Conservation (phyloP, 164 flowering plant species). For the Paratinospora sagittata region DNA sequence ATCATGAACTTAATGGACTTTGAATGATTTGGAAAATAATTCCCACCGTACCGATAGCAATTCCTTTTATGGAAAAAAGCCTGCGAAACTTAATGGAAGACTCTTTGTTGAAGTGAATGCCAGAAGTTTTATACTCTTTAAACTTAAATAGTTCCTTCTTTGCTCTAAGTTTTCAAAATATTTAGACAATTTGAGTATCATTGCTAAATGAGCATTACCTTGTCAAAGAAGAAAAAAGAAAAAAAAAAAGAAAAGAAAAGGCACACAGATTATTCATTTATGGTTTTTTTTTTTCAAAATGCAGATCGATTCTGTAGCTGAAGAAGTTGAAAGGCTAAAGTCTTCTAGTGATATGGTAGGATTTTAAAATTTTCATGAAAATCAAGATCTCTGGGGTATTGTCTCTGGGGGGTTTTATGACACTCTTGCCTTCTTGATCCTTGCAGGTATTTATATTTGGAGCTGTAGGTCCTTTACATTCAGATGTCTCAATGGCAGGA, state of each 20-base stretch:
- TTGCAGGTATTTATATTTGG: conserved; percentile 85
- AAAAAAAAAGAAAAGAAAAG: neutral
- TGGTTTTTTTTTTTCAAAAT: conserved; percentile 4
- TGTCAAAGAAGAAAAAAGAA: neutral
- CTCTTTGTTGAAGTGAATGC: neutral
- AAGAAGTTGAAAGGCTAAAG: conserved; percentile 66
- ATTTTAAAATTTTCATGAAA: neutral
- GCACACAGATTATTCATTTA: neutral
- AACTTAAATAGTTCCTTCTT: neutral
- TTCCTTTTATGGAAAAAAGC: neutral
- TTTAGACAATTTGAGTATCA: conserved; percentile 1
- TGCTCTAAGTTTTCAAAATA: neutral
- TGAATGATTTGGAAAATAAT: neutral
- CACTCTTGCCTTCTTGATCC: conserved; percentile 7
- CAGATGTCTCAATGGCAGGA: conserved; percentile 83
- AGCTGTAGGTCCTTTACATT: conserved; percentile 90
- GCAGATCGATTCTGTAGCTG: conserved; percentile 96
- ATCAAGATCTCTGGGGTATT: neutral
- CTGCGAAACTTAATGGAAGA: neutral
- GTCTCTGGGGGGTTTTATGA: neutral
- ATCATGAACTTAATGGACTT: neutral
- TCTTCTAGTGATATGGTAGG: conserved; percentile 70
- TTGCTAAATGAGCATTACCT: too few species aligned
- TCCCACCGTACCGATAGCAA: neutral
- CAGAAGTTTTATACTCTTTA: neutral